Evolutionary conservation across 805 yeast species (phyloP).

Genomic region (Candida vaughaniae): DNA sequence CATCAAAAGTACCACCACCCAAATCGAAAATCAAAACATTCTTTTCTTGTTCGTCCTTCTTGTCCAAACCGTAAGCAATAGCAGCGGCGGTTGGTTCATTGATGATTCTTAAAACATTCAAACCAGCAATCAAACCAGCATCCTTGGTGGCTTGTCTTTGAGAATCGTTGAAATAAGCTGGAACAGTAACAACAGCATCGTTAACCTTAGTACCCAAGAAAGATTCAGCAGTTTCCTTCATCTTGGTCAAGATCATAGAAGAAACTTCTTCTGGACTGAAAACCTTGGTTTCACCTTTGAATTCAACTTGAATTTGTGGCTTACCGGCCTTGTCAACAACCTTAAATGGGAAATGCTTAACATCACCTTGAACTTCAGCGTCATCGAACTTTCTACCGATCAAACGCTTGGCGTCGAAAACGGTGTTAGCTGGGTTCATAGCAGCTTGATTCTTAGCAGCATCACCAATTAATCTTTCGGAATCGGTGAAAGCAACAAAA

Average conservation of each 20-base stretch:
- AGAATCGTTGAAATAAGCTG: slow-evolving; percentile 96
- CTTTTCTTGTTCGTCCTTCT: slow-evolving; percentile 66
- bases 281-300: slow-evolving; percentile 81
- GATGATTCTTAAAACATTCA: slow-evolving; percentile 90
- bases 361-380: slow-evolving; percentile 65
- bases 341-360: slow-evolving; percentile 77
- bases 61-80: slow-evolving; percentile 59
- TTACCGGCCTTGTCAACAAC: slow-evolving; percentile 73
- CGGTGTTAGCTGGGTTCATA: slow-evolving; percentile 89
- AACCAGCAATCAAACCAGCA: slow-evolving; percentile 95
- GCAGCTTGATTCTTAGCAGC: slow-evolving; percentile 99
- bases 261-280: slow-evolving; percentile 96
- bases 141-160: slow-evolving; percentile 99
- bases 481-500: slow-evolving; percentile 91
- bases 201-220: slow-evolving; percentile 55
- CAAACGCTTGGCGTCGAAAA: slow-evolving; percentile 89
- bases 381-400: slow-evolving; percentile 89
- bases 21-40: slow-evolving; percentile 48
- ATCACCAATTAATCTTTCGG: slow-evolving; percentile 93
- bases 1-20: slow-evolving; percentile 52
- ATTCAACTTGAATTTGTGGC: slow-evolving; percentile 81
- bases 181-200: slow-evolving; percentile 94
- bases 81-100: slow-evolving; percentile 92
- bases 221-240: slow-evolving; percentile 92
- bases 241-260: slow-evolving; percentile 86